These are phyloP conservation scores for Neocallimastix lanati DNA, from an alignment of 192 early-diverging fungal genomes.

Conservation along the genomic window DNA sequence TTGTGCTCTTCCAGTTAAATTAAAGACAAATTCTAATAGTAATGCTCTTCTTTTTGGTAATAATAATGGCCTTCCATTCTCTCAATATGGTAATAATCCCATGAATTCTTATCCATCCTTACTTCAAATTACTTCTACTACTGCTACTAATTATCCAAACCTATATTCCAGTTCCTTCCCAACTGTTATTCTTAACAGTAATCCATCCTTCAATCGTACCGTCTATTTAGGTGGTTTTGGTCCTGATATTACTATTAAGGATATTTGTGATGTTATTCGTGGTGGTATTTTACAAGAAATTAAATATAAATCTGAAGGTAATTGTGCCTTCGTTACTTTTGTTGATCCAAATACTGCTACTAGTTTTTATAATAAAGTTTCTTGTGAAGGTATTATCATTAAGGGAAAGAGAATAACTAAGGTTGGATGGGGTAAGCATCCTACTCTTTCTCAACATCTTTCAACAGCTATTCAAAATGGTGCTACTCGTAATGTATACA, in stretches of 20 bases:
- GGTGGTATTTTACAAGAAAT: slow-evolving; percentile 69
- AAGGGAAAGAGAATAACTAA: slow-evolving; percentile 51
- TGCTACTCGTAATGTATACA: slow-evolving; percentile 66
- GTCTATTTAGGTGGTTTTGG: slow-evolving; percentile 65
- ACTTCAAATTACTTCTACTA: neutral
- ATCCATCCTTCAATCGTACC: slow-evolving; percentile 37
- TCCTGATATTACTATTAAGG: slow-evolving; percentile 57
- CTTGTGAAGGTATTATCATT: slow-evolving; percentile 39
- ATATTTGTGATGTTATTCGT: slow-evolving; percentile 72
- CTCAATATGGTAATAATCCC: neutral
- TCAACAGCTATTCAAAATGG: slow-evolving; percentile 39
- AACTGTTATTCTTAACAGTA: neutral
- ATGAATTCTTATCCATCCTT: neutral
- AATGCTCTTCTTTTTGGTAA: neutral
- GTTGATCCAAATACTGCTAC: slow-evolving; percentile 48
- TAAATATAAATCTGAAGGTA: slow-evolving; percentile 51
- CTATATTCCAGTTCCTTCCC: neutral
- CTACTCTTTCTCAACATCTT: slow-evolving; percentile 23
- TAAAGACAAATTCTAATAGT: neutral
- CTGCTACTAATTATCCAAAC: neutral
- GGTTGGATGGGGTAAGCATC: slow-evolving; percentile 62
- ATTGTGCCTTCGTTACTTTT: slow-evolving; percentile 73
- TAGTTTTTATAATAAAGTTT: slow-evolving; percentile 38
- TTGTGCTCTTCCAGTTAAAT: slow-evolving; percentile 21
- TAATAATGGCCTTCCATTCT: neutral